Percentiles rank a stretch among this genome's conserved stretches.
phyloP scores from a whole-genome alignment of 2,329 filamentous ascomycete genomes.

The Didymella segeticola region DNA sequence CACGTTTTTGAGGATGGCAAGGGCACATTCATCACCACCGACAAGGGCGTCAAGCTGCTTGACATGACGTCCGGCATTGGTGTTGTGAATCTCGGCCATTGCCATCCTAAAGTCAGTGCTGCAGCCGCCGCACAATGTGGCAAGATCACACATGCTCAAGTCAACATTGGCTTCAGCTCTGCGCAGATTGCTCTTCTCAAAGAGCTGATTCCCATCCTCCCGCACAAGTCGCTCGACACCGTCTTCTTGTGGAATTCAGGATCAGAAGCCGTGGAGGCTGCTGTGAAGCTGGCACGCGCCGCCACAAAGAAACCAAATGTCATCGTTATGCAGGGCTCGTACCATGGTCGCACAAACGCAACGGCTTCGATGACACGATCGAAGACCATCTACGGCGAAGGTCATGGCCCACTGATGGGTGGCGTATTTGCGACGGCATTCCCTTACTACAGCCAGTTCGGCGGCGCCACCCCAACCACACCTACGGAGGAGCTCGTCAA shows the following conservation, averaged over 20 bases:
- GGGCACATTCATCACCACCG: constrained; percentile 39
- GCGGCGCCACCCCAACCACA: constrained; percentile 28
- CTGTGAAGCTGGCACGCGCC: constrained; percentile 37
- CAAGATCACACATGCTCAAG: constrained; percentile 40
- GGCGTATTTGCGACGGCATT: constrained; percentile 40
- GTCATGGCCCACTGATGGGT: constrained; percentile 39
- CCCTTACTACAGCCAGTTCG: constrained; percentile 41
- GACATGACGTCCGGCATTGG: constrained; percentile 40
- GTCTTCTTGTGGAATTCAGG: constrained; percentile 43
- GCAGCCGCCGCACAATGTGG: constrained; percentile 39
- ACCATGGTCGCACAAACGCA: constrained; percentile 40
- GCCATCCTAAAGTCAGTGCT: constrained; percentile 40
- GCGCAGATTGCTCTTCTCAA: constrained; percentile 37
- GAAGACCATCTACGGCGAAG: constrained; percentile 41
- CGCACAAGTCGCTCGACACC: constrained; percentile 35
- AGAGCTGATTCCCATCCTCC: constrained; percentile 38
- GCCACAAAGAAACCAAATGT: constrained; percentile 42
- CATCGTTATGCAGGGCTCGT: constrained; percentile 43
- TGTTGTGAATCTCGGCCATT: constrained; percentile 40
- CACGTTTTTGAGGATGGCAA: constrained; percentile 42
- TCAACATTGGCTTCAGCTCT: constrained; percentile 42
- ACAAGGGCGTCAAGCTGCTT: constrained; percentile 41
- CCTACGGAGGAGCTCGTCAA: constrained; percentile 35
- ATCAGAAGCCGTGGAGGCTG: constrained; percentile 39
- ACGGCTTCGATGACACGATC: constrained; percentile 41